Conservation (phyloP, 2,329 filamentous ascomycete genomes). For the Ceratocystis alfenasii region DNA sequence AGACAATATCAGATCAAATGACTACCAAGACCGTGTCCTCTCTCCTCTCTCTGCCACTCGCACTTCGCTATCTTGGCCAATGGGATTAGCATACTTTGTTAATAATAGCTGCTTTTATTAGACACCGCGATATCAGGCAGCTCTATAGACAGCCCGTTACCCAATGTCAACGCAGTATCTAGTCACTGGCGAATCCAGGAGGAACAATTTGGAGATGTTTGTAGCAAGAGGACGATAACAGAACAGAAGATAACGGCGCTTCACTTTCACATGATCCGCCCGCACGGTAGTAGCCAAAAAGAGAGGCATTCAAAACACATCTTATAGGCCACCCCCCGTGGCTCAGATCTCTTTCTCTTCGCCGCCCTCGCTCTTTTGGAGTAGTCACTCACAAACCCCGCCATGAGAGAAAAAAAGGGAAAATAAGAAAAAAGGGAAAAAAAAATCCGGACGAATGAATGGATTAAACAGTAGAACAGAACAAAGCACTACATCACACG, state of each 20-base stretch:
- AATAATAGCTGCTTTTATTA: neutral
- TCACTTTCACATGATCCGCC: neutral
- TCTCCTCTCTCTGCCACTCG: neutral
- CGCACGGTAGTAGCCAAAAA: neutral
- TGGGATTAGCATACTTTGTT: neutral
- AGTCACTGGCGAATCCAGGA: neutral
- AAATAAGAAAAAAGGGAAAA: neutral
- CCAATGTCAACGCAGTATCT: neutral
- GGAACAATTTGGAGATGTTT: neutral
- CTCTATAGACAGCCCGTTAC: neutral
- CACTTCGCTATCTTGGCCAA: neutral
- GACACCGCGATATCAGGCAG: neutral
- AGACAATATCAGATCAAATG: neutral
- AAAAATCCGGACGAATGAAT: neutral
- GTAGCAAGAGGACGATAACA: neutral
- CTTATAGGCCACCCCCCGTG: neutral
- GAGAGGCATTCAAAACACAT: neutral
- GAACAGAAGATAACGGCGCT: neutral
- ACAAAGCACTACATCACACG: neutral
- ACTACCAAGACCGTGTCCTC: neutral
- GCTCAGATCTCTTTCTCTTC: neutral
- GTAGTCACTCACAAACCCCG: neutral
- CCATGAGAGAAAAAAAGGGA: neutral
- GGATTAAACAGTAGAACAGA: no score
- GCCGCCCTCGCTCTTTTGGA: neutral